Evolutionary conservation across 2,329 filamentous ascomycete genomes (phyloP), one percentile per base, ranked within the genome.

Genomic region (Sphaerulina populicola): DNA sequence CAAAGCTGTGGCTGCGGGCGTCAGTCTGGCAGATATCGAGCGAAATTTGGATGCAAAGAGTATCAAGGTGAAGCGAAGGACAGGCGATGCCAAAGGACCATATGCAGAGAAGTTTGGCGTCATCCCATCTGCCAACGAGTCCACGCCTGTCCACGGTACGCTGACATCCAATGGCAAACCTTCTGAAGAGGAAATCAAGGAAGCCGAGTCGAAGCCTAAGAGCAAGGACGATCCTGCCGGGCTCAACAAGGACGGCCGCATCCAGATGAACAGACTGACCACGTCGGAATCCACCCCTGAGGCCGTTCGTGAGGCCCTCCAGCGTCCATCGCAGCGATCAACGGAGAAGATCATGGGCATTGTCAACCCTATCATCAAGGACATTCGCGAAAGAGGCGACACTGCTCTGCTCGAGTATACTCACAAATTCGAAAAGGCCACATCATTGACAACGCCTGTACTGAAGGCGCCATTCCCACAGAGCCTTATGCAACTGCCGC

Each of bases 341-440:
- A 88, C 88, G n/a, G 91, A 97, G 18, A 81, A 86, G 52, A 96
- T 98, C 60, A 83, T 97, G 73, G 83, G 83, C 57, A 91, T 97
- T 47, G 88, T 95, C 53, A 82, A 80, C 33, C 93, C 93, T 1
- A 98, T 98, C 62, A 88, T 98, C 64, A 82, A 91, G 52, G 86
- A 90, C 43, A 85, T 98, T 49, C 86, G 83, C 50, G 77, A 80
- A 39, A 81, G 86, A 31, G 93, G 93, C 47, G 93, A 98, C 70
- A 85, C 85, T 62, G 90, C 88, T 2, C 77, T 98, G 21, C 78
- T 98, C 40, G 85, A 86, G 45, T 97, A 95, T 70, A 97, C 93
- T 1, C 90, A 96, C 78, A 95, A 94, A 69, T 98, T 98, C 61
- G 93, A 98, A 67, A 95, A 91, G 73, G 93, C 91, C 0, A 94